Conservation (phyloP, 2,329 filamentous ascomycete species). For the Hymenoscyphus occultus region DNA sequence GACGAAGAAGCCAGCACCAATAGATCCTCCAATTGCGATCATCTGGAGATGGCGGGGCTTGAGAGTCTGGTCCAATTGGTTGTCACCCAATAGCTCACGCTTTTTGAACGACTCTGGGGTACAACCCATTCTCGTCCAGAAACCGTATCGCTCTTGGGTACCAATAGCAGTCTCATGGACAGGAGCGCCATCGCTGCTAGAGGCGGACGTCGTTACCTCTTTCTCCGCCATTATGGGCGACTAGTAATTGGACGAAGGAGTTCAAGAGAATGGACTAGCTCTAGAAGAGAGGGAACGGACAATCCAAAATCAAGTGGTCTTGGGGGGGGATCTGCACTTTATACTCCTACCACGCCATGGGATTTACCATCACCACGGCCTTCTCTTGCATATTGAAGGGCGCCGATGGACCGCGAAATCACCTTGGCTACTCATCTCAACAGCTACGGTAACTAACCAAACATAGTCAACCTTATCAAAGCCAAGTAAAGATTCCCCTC, state of each 20-base stretch:
- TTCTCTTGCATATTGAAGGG: background rate
- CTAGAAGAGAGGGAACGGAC: background rate
- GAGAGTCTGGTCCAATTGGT: slow-evolving; percentile 68
- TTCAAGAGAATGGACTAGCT: background rate
- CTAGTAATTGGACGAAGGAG: background rate
- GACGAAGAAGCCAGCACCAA: slow-evolving; percentile 85
- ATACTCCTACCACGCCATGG: background rate
- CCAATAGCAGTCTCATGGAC: slow-evolving; percentile 12
- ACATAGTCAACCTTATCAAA: background rate
- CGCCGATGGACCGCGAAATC: background rate
- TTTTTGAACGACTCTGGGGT: slow-evolving; percentile 41
- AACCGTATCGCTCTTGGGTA: slow-evolving; percentile 26
- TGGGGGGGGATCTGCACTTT: background rate
- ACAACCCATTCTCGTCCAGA: slow-evolving; percentile 41
- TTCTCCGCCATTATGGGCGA: slow-evolving; percentile 6
- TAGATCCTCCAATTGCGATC: slow-evolving; percentile 93
- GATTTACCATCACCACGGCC: background rate
- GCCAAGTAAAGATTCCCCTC: background rate
- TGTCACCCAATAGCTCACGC: slow-evolving; percentile 30
- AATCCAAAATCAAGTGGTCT: background rate
- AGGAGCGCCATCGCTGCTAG: slow-evolving; percentile 12
- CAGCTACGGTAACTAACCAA: background rate
- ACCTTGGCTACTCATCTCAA: background rate
- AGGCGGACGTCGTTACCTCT: slow-evolving; percentile 12
- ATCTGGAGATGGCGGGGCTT: slow-evolving; percentile 88